Percentiles rank a stretch among this genome's conserved stretches.
These are phyloP conservation scores for Didymella arachidicola DNA, from an alignment of 2,329 filamentous ascomycete species.

Conservation along the genomic window DNA sequence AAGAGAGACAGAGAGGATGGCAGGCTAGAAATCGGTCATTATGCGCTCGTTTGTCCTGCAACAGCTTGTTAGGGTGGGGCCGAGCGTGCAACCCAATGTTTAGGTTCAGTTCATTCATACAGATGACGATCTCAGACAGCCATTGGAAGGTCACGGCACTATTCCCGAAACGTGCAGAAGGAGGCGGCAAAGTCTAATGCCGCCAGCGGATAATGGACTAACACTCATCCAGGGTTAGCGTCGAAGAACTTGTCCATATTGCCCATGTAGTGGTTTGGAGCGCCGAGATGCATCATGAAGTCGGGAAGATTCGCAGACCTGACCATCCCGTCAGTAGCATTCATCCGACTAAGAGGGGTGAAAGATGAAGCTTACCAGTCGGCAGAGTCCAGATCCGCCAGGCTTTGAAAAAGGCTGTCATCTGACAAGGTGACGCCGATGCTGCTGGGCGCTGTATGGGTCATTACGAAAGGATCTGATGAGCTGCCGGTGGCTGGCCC, in stretches of 20 bases:
- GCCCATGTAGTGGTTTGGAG: neutral
- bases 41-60: neutral
- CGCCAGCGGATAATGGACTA: neutral
- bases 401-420: slow-evolving; percentile 3
- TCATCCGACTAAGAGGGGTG: neutral
- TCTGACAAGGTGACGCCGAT: neutral
- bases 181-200: slow-evolving; percentile 2
- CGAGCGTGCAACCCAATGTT: neutral
- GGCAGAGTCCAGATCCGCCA: slow-evolving; percentile 2
- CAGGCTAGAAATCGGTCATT: slow-evolving; percentile 9
- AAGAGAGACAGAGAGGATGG: slow-evolving; percentile 11
- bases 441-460: neutral
- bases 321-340: neutral
- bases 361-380: slow-evolving; percentile 1
- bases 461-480: neutral
- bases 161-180: neutral
- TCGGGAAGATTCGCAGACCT: slow-evolving; percentile 2
- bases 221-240: neutral
- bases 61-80: neutral
- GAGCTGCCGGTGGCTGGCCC: neutral
- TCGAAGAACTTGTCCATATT: neutral
- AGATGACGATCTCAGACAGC: neutral
- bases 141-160: neutral
- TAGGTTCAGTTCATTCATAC: neutral
- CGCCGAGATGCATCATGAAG: slow-evolving; percentile 9